phyloP scores from a whole-genome alignment of 2,329 filamentous ascomycete genomes.

The Thielaviopsis euricoi region DNA sequence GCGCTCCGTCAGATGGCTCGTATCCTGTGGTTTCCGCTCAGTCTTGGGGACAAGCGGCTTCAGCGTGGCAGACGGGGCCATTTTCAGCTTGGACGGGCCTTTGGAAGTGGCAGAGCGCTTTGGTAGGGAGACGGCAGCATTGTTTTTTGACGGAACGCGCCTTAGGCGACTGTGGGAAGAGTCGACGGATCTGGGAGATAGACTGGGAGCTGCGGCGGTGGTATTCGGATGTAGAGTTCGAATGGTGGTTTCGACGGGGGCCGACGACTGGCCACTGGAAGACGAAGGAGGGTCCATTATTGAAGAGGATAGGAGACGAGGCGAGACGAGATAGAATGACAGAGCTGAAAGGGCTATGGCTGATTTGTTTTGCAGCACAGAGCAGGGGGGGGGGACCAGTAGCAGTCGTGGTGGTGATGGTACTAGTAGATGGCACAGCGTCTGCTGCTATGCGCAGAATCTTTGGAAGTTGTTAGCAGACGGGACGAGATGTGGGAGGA shows the following conservation, averaged over 20 bases:
- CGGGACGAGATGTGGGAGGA: too few relatives aligned
- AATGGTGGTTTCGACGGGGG: constrained; percentile 5
- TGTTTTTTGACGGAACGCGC: constrained; percentile 4
- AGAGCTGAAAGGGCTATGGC: background rate
- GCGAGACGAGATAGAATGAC: background rate
- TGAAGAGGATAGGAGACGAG: background rate
- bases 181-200: constrained; percentile 6
- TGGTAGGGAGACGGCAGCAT: background rate
- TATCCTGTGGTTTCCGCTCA: constrained; percentile 29
- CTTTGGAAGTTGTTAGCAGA: background rate
- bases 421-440: background rate
- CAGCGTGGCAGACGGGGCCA: constrained; percentile 9
- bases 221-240: background rate
- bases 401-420: too few relatives aligned
- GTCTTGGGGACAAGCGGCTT: constrained; percentile 13
- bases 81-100: constrained; percentile 7
- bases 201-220: background rate
- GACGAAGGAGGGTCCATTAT: background rate
- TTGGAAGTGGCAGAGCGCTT: background rate
- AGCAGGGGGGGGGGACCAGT: too few relatives aligned
- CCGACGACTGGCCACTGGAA: background rate
- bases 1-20: constrained; percentile 20
- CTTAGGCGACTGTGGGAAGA: constrained; percentile 8
- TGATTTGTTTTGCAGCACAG: background rate
- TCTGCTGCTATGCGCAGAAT: background rate